These are phyloP conservation scores for Mycena maculata DNA, from an alignment of 768 basidiomycete species.

Conservation along the genomic window DNA sequence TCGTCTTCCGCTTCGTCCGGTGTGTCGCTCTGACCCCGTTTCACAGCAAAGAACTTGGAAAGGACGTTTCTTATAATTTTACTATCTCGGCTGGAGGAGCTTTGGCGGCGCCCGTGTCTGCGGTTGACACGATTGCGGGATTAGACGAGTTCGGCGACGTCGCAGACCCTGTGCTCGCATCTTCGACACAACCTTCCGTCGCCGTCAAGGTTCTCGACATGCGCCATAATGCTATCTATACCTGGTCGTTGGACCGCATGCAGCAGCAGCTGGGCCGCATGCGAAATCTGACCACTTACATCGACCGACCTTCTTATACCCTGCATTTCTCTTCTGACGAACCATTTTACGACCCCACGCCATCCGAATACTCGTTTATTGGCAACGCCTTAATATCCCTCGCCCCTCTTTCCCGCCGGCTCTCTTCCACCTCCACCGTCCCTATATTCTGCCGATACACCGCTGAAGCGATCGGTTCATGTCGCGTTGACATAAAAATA, in stretches of 20 bases:
- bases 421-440: conserved; percentile 79
- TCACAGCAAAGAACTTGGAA: conserved; percentile 83
- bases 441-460: conserved; percentile 96
- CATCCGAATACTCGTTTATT: conserved; percentile 92
- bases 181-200: conserved; percentile 82
- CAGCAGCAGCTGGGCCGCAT: conserved; percentile 91
- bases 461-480: conserved; percentile 94
- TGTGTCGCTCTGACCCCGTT: conserved; percentile 14
- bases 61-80: conserved; percentile 93
- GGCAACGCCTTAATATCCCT: conserved; percentile 89
- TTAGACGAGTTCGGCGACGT: conserved; percentile 94
- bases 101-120: conserved; percentile 82
- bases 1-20: conserved; percentile 31
- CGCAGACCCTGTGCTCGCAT: conserved; percentile 81
- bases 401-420: conserved; percentile 79
- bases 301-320: conserved; percentile 92
- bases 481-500: conserved; percentile 86
- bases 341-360: conserved; percentile 90
- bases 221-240: conserved; percentile 86
- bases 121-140: conserved; percentile 87
- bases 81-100: conserved; percentile 87
- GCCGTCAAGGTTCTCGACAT: conserved; percentile 93
- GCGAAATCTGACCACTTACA: conserved; percentile 91
- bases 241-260: conserved; percentile 92
- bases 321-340: conserved; percentile 95